phyloP scores from a whole-genome alignment of 2,329 filamentous ascomycete species.

The Exophiala sideris region DNA sequence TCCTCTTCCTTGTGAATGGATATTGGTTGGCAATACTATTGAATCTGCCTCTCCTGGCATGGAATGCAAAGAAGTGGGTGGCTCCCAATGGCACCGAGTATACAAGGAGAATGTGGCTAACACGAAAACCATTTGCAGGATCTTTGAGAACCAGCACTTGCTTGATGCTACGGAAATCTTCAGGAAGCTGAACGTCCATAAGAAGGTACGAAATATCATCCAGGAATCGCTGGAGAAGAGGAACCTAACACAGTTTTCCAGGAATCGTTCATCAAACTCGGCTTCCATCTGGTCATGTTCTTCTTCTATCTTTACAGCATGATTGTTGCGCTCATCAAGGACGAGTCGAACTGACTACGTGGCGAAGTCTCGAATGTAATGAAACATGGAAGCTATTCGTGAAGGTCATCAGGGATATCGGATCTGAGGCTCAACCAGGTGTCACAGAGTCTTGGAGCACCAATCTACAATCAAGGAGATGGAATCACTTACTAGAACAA shows the following conservation, averaged over 20 bases:
- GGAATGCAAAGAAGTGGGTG: slow-evolving; percentile 96
- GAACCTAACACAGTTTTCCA: slow-evolving; percentile 38
- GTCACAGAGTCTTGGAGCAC: too few relatives aligned
- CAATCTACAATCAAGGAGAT: too few relatives aligned
- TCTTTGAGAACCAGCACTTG: slow-evolving; percentile 93
- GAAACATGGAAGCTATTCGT: slow-evolving; percentile 32
- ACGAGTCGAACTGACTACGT: slow-evolving; percentile 74
- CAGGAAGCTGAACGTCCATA: slow-evolving; percentile 97
- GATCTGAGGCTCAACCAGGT: too few relatives aligned
- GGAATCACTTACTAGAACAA: too few relatives aligned
- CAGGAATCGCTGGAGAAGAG: background rate
- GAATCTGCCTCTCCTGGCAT: slow-evolving; percentile 86
- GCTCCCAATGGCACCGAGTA: background rate
- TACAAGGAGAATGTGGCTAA: slow-evolving; percentile 5
- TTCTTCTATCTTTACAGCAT: slow-evolving; percentile 99
- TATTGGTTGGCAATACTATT: slow-evolving; percentile 94
- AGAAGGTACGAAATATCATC: slow-evolving; percentile 66
- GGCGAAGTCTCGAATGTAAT: slow-evolving; percentile 39
- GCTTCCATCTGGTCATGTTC: slow-evolving; percentile 99
- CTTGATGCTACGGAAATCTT: slow-evolving; percentile 98
- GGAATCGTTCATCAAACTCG: slow-evolving; percentile 99
- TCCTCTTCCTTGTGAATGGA: slow-evolving; percentile 95
- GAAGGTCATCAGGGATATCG: background rate
- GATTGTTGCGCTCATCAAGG: slow-evolving; percentile 94
- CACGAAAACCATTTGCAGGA: slow-evolving; percentile 54